Evolutionary conservation across 2,329 filamentous ascomycete species (phyloP), one percentile per base, ranked within the genome.

Genomic region (Mariannaea sp.): DNA sequence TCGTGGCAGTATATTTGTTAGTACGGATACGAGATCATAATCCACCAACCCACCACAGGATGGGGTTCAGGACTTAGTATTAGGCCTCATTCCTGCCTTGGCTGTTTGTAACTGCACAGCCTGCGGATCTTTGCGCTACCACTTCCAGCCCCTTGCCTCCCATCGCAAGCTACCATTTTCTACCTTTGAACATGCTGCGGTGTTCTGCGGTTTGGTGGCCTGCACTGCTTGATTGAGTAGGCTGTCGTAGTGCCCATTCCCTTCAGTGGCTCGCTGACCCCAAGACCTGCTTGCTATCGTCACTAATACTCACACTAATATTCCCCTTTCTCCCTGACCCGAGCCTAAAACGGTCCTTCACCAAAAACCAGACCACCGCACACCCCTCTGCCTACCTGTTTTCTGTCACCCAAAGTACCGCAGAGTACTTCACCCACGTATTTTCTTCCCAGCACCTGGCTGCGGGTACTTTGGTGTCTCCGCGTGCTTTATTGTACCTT

Each of bases 91-190:
- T 38, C 22, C 22, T n/a, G 59, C 59, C 40, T 43, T 35, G 55
- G 59, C 60, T 61, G 56, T 56, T 62, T 36, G 64, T 66, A 66
- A 6, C 50, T 65, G 56, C 64, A 65, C 64, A 65, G 64, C 62
- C 64, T 55, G 41, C 57, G 52, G 53, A 44, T 57, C 58, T 41
- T 27, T 30, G 46, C 57, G 44, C 59, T 53, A 56, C 54, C 44
- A 43, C 30, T 7, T 29, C 20, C 46, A 19, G 40, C 26, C 50
- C 50, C n/a, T 40, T 38, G n/a, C 26, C 17, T 30, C 16, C 26
- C 48, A 61, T 58, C 56, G 56, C 59, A 42, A 51, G 53, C 54
- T 65, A 65, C 60, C 59, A 53, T 29, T n/a, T 8, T 42, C 33
- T 66, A 65, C 61, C 17, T 46, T 19, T 24, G 26, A 26, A 12